Conservation (phyloP, 345 rosid species). For the Sisymbrium irio region DNA sequence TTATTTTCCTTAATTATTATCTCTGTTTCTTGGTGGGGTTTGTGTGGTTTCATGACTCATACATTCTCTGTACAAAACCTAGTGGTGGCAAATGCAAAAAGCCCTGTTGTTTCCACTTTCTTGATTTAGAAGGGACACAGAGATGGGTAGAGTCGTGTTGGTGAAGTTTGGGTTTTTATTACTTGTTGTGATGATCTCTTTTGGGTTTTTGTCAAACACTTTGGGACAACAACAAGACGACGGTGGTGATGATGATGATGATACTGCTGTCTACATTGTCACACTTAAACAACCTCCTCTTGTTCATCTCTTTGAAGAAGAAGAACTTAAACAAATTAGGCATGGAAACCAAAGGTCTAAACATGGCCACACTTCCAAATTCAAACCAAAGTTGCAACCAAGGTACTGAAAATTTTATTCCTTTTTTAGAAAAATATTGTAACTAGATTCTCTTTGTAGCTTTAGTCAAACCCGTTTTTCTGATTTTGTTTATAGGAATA, state of each 20-base stretch:
- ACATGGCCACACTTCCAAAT: conserved; percentile 35
- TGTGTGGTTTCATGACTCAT: conserved; percentile 25
- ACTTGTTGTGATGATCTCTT: conserved; percentile 35
- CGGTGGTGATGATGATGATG: conserved; percentile 38
- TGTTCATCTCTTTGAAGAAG: conserved; percentile 42
- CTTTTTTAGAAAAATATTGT: not conserved
- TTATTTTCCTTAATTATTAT: conserved; percentile 25
- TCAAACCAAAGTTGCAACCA: conserved; percentile 33
- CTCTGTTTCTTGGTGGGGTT: conserved; percentile 16
- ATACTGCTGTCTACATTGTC: conserved; percentile 74
- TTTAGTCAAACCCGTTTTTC: not conserved
- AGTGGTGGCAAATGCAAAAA: not conserved
- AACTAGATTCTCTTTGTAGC: not conserved
- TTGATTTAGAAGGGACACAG: conserved; percentile 12
- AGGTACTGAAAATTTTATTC: conserved; percentile 41
- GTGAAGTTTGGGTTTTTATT: conserved; percentile 34
- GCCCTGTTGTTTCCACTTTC: not conserved
- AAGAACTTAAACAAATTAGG: conserved; percentile 37
- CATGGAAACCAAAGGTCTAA: conserved; percentile 18
- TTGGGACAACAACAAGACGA: conserved; percentile 36
- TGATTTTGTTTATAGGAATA: conserved; percentile 41
- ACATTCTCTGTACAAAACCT: conserved; percentile 11
- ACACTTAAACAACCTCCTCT: conserved; percentile 66
- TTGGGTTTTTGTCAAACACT: conserved; percentile 32
- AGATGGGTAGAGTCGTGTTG: conserved; percentile 42